phyloP scores from a whole-genome alignment of 139 green algal species.

The Asterochloris sp. region DNA sequence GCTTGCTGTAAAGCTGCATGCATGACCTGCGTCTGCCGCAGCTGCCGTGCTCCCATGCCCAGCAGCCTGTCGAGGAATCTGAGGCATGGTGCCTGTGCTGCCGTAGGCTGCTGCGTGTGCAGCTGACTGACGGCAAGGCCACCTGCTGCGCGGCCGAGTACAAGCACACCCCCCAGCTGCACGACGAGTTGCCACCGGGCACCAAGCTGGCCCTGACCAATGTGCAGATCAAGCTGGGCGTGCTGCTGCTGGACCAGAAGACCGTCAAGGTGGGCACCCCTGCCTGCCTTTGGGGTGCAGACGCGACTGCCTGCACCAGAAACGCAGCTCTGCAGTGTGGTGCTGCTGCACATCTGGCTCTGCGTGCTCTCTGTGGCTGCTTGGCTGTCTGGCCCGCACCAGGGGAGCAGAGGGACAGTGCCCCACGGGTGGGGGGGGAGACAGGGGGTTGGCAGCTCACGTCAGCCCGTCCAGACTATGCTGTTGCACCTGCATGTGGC shows the following conservation, averaged over 20 bases:
- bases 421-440: too few relatives aligned
- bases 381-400: too few relatives aligned
- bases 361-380: too few relatives aligned
- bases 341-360: too few relatives aligned
- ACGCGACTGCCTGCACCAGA: too few relatives aligned
- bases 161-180: conserved; percentile 1
- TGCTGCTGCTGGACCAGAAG: conserved; percentile 18
- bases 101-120: conserved; percentile 11
- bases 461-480: too few relatives aligned
- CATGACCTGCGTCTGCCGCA: background rate
- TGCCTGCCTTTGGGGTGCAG: too few relatives aligned
- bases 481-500: too few relatives aligned
- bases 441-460: too few relatives aligned
- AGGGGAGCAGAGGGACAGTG: too few relatives aligned
- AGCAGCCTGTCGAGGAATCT: background rate
- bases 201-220: conserved; percentile 14
- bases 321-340: too few relatives aligned
- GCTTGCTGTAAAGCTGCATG: background rate
- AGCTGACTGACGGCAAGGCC: conserved; percentile 23
- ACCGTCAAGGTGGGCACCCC: background rate
- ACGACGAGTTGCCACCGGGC: conserved; percentile 9
- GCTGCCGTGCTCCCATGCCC: background rate
- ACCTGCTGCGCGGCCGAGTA: conserved; percentile 20
- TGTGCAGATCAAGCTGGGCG: conserved; percentile 14
- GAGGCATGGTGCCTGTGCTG: background rate